Base-by-base conservation (phyloP, 2,329 filamentous ascomycete species). In the Penicillium sp. region DNA sequence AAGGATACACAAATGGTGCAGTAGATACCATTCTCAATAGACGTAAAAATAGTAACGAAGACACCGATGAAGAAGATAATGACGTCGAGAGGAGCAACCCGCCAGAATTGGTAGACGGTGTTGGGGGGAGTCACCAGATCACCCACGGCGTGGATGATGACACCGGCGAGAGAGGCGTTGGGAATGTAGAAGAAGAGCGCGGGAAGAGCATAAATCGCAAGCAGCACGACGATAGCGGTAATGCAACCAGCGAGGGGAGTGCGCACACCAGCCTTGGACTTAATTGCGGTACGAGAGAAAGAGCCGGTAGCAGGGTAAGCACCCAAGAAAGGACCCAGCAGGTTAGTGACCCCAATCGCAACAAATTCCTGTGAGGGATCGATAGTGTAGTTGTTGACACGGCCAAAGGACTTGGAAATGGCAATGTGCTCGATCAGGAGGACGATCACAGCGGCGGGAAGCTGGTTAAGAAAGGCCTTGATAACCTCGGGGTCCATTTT, bases 301-400 rank as follows among this genome's bases (percentile, higher is more conserved):
- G 95, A 98, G 1, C 95, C 95, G 2, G 94, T 99, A 0, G 92
- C 91, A 14, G 94, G 92, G 72, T 96, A 99, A 2, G 85, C 95
- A 54, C 94, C 95, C 2, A 98, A 83, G 80, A 98, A 97, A 2
- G 95, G 93, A 0, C 92, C 93, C 7, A 98, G 83, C 40, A 98
- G 82, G 74, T 98, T 98, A 38, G 89, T 90, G 28, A 97, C 86
- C 64, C 94, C 94, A 66, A 98, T 97, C 25, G 92, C 94, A 51
- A 99, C 91, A 79, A 99, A 85, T 75, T 99, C 94, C 75, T 99
- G 94, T 0, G 94, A 97, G 0, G 95, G 93, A 69, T 97, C 89
- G 74, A 99, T 97, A 16, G 87, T 89, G 78, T 99, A 99, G 80
- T 97, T 96, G 81, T 97, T 98, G 70, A 97, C 86, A 61, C 94